These are phyloP conservation scores for Pythium phragmiticola DNA, from an alignment of 352 stramenopile genomes.

Conservation along the genomic window DNA sequence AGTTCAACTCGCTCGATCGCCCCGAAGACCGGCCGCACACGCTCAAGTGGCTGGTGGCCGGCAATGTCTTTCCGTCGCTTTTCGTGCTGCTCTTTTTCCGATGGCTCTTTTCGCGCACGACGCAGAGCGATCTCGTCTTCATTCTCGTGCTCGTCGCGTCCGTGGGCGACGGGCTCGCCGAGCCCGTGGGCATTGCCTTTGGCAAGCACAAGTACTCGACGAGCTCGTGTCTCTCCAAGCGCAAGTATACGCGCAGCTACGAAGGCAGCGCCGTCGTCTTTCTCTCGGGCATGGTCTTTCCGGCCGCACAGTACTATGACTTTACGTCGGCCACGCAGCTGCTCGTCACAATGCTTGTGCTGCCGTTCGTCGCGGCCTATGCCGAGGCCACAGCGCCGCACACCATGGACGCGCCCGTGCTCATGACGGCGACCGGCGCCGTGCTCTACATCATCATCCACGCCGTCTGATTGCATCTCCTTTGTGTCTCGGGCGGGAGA, in stretches of 20 bases:
- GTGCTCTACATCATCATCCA: slow-evolving; percentile 84
- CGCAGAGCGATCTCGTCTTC: slow-evolving; percentile 74
- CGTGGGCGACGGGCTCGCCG: slow-evolving; percentile 54
- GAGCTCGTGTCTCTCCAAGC: slow-evolving; percentile 46
- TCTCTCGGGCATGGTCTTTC: slow-evolving; percentile 83
- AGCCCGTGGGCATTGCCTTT: slow-evolving; percentile 55
- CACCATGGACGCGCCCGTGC: slow-evolving; percentile 85
- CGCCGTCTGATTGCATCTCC: slow-evolving; percentile 40
- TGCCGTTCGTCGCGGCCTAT: slow-evolving; percentile 81
- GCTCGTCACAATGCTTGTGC: slow-evolving; percentile 75
- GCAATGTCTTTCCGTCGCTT: slow-evolving; percentile 77
- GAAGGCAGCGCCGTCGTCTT: slow-evolving; percentile 60
- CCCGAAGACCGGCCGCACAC: slow-evolving; percentile 83
- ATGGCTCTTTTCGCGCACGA: slow-evolving; percentile 77
- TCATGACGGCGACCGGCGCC: slow-evolving; percentile 77
- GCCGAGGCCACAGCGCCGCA: slow-evolving; percentile 82
- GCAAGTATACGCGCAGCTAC: slow-evolving; percentile 62
- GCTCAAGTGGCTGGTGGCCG: slow-evolving; percentile 85
- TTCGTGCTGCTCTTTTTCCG: slow-evolving; percentile 87
- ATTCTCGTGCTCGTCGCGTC: slow-evolving; percentile 79
- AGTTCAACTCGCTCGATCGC: slow-evolving; percentile 87
- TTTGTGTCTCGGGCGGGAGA: too few relatives aligned
- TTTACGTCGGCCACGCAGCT: slow-evolving; percentile 71
- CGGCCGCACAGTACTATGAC: slow-evolving; percentile 76
- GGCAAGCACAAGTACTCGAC: slow-evolving; percentile 72